A percentile compares a stretch with the other conserved stretches of the same genome.
Evolutionary conservation across 371 early-diverging fungal species (phyloP).

Genomic region (Rhizomucor miehei): DNA sequence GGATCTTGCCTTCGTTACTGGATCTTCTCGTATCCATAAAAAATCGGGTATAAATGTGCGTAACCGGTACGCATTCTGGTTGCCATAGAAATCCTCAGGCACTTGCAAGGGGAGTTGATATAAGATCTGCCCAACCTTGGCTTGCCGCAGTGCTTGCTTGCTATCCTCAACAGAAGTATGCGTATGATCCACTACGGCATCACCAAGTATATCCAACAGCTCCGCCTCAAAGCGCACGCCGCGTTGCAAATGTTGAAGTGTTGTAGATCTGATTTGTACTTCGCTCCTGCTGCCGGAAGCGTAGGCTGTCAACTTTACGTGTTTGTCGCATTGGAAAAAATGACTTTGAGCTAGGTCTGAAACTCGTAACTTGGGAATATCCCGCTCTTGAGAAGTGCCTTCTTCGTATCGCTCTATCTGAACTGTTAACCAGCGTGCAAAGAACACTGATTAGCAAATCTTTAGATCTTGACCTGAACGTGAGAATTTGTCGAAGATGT

Average conservation of each 20-base stretch:
- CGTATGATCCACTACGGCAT: slow-evolving; percentile 30
- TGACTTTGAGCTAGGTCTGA: slow-evolving; percentile 19
- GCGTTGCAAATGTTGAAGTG: slow-evolving; percentile 17
- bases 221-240: slow-evolving; percentile 28
- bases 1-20: slow-evolving; percentile 18
- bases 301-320: slow-evolving; percentile 7
- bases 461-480: background rate
- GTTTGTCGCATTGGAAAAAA: slow-evolving; percentile 22
- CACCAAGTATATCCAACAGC: slow-evolving; percentile 20
- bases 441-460: background rate
- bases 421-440: background rate
- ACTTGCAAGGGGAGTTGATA: slow-evolving; percentile 43
- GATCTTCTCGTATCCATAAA: slow-evolving; percentile 35
- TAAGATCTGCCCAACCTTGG: slow-evolving; percentile 31
- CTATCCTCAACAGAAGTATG: slow-evolving; percentile 23
- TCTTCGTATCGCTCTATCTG: background rate
- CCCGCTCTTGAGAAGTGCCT: background rate
- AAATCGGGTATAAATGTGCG: slow-evolving; percentile 50
- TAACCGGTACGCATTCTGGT: slow-evolving; percentile 30
- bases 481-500: too few relatives aligned
- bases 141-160: slow-evolving; percentile 27
- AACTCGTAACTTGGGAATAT: slow-evolving; percentile 10
- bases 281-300: background rate
- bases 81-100: slow-evolving; percentile 35
- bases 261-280: background rate